phyloP scores from a whole-genome alignment of 2,329 filamentous ascomycete species.

The Thelonectria blattea region DNA sequence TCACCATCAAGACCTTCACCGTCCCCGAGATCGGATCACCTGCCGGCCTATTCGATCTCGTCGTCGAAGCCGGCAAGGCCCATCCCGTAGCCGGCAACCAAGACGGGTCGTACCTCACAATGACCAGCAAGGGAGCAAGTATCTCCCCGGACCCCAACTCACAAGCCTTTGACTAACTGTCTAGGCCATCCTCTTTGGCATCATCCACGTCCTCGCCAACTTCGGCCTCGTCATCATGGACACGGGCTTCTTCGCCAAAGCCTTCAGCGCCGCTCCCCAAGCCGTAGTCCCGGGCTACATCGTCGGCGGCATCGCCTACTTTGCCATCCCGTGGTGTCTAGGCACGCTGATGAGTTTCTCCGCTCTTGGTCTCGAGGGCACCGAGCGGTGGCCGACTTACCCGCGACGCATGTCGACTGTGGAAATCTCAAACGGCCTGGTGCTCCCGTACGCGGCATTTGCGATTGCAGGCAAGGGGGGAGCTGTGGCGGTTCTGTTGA shows the following conservation, averaged over 20 bases:
- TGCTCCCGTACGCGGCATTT: conserved; percentile 72
- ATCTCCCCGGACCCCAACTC: background rate
- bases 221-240: conserved; percentile 62
- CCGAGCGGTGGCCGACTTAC: conserved; percentile 59
- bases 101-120: conserved; percentile 60
- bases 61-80: conserved; percentile 50
- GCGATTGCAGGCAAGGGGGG: conserved; percentile 74
- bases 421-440: conserved; percentile 71
- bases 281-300: conserved; percentile 60
- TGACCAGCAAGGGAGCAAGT: conserved; percentile 57
- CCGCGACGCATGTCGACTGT: conserved; percentile 60
- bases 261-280: conserved; percentile 53
- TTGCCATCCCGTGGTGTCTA: conserved; percentile 59
- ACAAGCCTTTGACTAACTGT: background rate
- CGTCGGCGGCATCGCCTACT: conserved; percentile 59
- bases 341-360: conserved; percentile 58
- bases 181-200: conserved; percentile 56
- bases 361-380: conserved; percentile 54
- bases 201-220: conserved; percentile 55
- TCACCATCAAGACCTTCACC: conserved; percentile 53
- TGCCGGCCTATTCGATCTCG: conserved; percentile 55
- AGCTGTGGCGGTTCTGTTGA: conserved; percentile 69
- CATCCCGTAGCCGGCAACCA: conserved; percentile 59
- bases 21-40: conserved; percentile 55
- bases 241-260: conserved; percentile 60